These are phyloP conservation scores for Mycena metata DNA, from an alignment of 768 basidiomycete genomes.

Conservation along the genomic window DNA sequence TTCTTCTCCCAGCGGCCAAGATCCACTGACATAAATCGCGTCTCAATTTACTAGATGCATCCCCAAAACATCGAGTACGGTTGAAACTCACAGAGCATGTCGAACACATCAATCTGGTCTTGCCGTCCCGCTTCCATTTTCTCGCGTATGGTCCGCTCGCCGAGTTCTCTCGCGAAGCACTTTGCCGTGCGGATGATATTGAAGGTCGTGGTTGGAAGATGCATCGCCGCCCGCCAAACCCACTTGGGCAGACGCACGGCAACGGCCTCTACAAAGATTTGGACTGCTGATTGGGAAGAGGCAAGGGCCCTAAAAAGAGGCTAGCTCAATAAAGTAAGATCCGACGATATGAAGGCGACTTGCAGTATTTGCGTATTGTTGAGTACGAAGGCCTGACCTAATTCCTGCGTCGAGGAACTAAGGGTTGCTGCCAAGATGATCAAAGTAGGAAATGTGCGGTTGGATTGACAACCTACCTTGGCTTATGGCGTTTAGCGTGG, in stretches of 20 bases:
- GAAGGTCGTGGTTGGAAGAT: slow-evolving; percentile 26
- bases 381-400: slow-evolving; percentile 5
- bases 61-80: no score
- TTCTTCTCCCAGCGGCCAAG: slow-evolving; percentile 4
- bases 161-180: background rate
- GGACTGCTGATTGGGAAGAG: slow-evolving; percentile 11
- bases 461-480: slow-evolving; percentile 6
- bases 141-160: background rate
- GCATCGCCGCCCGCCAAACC: background rate
- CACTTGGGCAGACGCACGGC: background rate
- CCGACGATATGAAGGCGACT: background rate
- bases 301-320: background rate
- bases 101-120: slow-evolving; percentile 18
- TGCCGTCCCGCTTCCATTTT: slow-evolving; percentile 9
- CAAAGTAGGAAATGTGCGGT: slow-evolving; percentile 1
- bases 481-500: slow-evolving; percentile 3
- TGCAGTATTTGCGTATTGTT: slow-evolving; percentile 9
- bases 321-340: background rate
- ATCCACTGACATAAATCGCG: slow-evolving; percentile 2
- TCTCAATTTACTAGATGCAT: background rate
- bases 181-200: background rate
- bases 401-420: slow-evolving; percentile 5
- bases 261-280: slow-evolving; percentile 13
- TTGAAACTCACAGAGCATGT: slow-evolving; percentile 17
- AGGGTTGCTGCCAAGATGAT: background rate